phyloP scores from a whole-genome alignment of 2,329 filamentous ascomycete genomes.

The Calonectria montana region DNA sequence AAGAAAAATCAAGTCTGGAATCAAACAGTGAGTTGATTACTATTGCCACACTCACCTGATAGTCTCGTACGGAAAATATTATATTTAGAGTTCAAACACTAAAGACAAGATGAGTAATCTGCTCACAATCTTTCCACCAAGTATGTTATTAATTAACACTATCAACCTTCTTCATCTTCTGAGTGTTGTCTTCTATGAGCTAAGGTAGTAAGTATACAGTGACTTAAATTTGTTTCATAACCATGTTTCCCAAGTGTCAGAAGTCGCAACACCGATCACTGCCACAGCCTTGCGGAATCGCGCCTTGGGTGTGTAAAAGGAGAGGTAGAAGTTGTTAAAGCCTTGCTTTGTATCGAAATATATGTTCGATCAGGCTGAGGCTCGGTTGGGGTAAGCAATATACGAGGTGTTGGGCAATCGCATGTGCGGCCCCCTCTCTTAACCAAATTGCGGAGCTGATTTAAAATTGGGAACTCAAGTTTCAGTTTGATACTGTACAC shows the following conservation, averaged over 20 bases:
- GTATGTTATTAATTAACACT: no score
- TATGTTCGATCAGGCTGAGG: neutral
- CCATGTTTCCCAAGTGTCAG: no score
- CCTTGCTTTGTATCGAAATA: neutral
- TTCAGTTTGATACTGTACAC: constrained; percentile 22
- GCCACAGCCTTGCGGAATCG: neutral
- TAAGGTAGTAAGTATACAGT: neutral
- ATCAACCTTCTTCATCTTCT: no score
- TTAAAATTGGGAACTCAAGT: constrained; percentile 13
- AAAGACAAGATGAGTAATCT: no score
- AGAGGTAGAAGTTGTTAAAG: neutral
- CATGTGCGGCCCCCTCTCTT: neutral
- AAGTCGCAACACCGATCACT: neutral
- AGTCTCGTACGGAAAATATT: no score
- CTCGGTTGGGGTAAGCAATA: neutral
- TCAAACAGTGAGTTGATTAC: no score
- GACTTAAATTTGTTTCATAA: neutral
- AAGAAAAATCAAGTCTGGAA: no score
- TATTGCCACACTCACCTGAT: no score
- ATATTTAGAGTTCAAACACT: no score
- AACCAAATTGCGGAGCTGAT: neutral
- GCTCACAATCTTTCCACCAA: no score
- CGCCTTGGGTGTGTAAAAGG: neutral
- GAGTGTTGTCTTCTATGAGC: no score
- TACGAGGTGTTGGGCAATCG: neutral